Evolutionary conservation across 1,284 basidiomycete species (phyloP).

Genomic region (Entoloma clypeatum): DNA sequence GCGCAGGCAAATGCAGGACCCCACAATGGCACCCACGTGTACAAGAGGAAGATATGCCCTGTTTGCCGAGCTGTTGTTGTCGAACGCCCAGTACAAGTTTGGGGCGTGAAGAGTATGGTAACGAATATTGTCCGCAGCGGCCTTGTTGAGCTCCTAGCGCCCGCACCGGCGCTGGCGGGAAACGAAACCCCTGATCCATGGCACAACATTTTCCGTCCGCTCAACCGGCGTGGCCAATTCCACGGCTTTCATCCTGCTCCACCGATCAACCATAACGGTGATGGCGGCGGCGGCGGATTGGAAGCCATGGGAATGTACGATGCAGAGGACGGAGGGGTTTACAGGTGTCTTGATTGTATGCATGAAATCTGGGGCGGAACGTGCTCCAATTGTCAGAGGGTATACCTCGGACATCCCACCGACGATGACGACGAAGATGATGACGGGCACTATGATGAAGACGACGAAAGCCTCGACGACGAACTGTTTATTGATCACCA

Average conservation of each 20-base stretch:
- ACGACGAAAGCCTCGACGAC: background rate
- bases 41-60: conserved; percentile 66
- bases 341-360: conserved; percentile 69
- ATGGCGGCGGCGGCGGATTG: conserved; percentile 23
- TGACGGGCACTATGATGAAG: conserved; percentile 28
- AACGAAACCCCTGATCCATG: conserved; percentile 48
- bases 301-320: conserved; percentile 59
- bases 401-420: conserved; percentile 49
- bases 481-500: too few relatives aligned
- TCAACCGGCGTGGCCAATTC: conserved; percentile 14
- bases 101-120: conserved; percentile 67
- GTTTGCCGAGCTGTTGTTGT: conserved; percentile 62
- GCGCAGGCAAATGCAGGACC: conserved; percentile 4
- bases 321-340: conserved; percentile 64
- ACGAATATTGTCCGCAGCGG: conserved; percentile 47
- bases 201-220: conserved; percentile 52
- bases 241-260: conserved; percentile 16
- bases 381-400: conserved; percentile 56
- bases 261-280: conserved; percentile 12
- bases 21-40: conserved; percentile 25
- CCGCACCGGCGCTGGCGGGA: conserved; percentile 17
- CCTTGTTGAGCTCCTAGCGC: conserved; percentile 37
- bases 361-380: conserved; percentile 69
- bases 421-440: conserved; percentile 27
- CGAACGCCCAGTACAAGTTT: conserved; percentile 66